These are phyloP conservation scores for Penicillium soppii DNA, from an alignment of 495 filamentous ascomycete species.

Conservation along the genomic window DNA sequence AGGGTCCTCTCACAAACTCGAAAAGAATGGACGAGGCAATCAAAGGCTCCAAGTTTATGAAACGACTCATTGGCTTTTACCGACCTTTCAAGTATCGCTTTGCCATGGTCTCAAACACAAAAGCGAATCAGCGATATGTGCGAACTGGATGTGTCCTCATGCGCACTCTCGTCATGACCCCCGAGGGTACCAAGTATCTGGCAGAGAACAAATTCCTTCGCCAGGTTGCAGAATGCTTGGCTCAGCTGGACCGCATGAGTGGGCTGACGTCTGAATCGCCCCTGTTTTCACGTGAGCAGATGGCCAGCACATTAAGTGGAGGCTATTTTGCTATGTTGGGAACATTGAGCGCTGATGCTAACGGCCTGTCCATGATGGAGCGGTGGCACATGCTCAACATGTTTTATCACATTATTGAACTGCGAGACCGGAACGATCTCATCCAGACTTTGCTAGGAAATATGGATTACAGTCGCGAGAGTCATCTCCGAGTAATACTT, in stretches of 20 bases:
- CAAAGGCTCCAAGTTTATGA: constrained; percentile 91
- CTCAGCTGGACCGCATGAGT: constrained; percentile 88
- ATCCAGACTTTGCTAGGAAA: constrained; percentile 82
- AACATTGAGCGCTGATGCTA: constrained; percentile 73
- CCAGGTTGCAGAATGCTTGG: constrained; percentile 92
- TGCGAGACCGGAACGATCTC: constrained; percentile 84
- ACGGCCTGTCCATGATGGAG: constrained; percentile 87
- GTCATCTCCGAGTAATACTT: constrained; percentile 86
- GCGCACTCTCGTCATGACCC: constrained; percentile 76
- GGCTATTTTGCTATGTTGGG: constrained; percentile 95
- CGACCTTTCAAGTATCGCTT: constrained; percentile 96
- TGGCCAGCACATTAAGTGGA: constrained; percentile 78
- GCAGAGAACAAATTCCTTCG: constrained; percentile 88
- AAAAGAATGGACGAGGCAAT: constrained; percentile 93
- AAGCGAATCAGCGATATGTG: constrained; percentile 92
- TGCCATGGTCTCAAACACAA: constrained; percentile 78
- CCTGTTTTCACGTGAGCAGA: constrained; percentile 80
- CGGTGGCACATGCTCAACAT: constrained; percentile 98
- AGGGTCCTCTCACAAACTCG: constrained; percentile 87
- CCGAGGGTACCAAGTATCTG: constrained; percentile 81
- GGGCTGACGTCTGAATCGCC: constrained; percentile 85
- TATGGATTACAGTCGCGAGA: constrained; percentile 86
- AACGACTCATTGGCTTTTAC: constrained; percentile 91
- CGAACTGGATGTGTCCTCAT: constrained; percentile 84
- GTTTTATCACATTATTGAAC: constrained; percentile 96